Evolutionary conservation across 1,139 yeast species (phyloP).

Genomic region (Sugiyamaella neomexicana): DNA sequence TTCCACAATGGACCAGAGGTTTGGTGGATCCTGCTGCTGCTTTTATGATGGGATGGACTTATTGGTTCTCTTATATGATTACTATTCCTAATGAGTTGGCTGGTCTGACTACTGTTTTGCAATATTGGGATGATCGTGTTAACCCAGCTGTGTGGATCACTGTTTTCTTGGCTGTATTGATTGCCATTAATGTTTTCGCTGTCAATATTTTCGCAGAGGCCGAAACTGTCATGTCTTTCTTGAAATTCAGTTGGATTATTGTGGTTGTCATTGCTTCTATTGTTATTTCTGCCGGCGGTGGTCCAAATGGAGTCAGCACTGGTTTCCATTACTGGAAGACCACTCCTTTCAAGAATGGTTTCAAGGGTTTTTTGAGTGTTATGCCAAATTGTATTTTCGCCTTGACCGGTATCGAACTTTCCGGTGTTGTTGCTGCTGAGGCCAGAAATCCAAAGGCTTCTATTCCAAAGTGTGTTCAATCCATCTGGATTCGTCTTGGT

Average conservation of each 20-base stretch:
- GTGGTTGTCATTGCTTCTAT: conserved; percentile 50
- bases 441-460: conserved; percentile 72
- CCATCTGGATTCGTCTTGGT: conserved; percentile 74
- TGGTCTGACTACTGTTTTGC: conserved; percentile 60
- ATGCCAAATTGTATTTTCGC: conserved; percentile 61
- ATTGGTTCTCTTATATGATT: conserved; percentile 41
- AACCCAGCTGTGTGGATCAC: conserved; percentile 50
- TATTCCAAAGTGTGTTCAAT: conserved; percentile 73
- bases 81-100: conserved; percentile 59
- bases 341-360: conserved; percentile 25
- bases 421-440: conserved; percentile 75
- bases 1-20: conserved; percentile 54
- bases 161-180: conserved; percentile 32
- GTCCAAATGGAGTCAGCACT: conserved; percentile 33
- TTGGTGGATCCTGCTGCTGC: conserved; percentile 25
- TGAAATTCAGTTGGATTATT: conserved; percentile 48
- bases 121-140: conserved; percentile 57
- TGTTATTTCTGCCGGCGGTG: conserved; percentile 61
- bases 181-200: conserved; percentile 38
- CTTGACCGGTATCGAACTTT: conserved; percentile 68
- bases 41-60: conserved; percentile 25
- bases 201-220: conserved; percentile 43
- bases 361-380: conserved; percentile 23
- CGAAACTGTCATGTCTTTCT: conserved; percentile 41
- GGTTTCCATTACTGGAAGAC: conserved; percentile 24